These are phyloP conservation scores for Omphalea diandra DNA, from an alignment of 441 rosid genomes.

Conservation along the genomic window DNA sequence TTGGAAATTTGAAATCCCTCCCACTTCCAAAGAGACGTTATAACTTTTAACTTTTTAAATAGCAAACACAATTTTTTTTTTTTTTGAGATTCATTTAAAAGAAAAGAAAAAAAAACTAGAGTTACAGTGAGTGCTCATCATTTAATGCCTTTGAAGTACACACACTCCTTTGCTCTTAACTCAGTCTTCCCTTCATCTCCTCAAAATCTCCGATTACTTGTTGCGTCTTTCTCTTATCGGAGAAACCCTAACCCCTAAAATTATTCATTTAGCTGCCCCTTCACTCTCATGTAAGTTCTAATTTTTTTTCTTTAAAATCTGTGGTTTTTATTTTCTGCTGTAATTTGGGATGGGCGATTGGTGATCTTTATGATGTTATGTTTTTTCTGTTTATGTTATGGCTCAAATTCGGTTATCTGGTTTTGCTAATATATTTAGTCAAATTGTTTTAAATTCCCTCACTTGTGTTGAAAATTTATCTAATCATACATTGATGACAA, in stretches of 20 bases:
- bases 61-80: too few relatives aligned
- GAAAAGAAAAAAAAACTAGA: too few relatives aligned
- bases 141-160: constrained; percentile 39
- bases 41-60: constrained; percentile 11
- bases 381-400: not conserved
- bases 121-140: constrained; percentile 25
- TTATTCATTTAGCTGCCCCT: constrained; percentile 3
- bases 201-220: not conserved
- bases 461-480: not conserved
- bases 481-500: not conserved
- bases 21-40: constrained; percentile 51
- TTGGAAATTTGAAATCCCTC: constrained; percentile 53
- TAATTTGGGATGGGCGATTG: too few relatives aligned
- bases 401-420: not conserved
- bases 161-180: not conserved
- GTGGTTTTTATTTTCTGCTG: too few relatives aligned
- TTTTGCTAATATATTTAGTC: constrained; percentile 6
- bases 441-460: not conserved
- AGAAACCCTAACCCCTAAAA: not conserved
- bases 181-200: constrained; percentile 17
- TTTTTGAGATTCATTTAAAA: too few relatives aligned
- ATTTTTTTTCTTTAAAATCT: not conserved
- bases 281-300: constrained; percentile 30
- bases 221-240: not conserved
- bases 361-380: not conserved